phyloP scores from a whole-genome alignment of 2,329 filamentous ascomycete genomes.

The Xylaria sp. region DNA sequence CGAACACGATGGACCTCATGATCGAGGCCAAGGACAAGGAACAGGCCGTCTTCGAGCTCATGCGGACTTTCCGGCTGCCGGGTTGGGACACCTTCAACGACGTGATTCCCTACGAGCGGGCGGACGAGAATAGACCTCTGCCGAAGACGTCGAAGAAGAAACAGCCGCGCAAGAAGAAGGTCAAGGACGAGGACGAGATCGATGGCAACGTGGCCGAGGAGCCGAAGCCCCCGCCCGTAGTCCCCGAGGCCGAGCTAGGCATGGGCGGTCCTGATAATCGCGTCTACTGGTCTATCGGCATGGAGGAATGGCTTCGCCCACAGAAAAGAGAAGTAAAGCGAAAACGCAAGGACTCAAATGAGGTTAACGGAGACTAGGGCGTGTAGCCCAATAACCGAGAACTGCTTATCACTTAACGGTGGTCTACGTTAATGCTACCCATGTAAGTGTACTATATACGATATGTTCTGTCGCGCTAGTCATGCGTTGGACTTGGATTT shows the following conservation, averaged over 20 bases:
- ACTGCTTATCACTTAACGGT: neutral
- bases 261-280: slow-evolving; percentile 87
- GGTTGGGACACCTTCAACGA: slow-evolving; percentile 81
- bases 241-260: slow-evolving; percentile 75
- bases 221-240: slow-evolving; percentile 53
- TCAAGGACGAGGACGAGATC: slow-evolving; percentile 48
- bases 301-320: slow-evolving; percentile 89
- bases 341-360: slow-evolving; percentile 50
- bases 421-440: neutral
- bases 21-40: slow-evolving; percentile 99
- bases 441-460: neutral
- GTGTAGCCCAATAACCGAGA: neutral
- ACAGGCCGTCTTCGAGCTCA: slow-evolving; percentile 93
- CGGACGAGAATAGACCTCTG: slow-evolving; percentile 74
- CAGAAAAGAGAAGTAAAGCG: slow-evolving; percentile 76
- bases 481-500: neutral
- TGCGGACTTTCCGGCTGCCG: slow-evolving; percentile 86
- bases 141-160: slow-evolving; percentile 61
- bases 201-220: slow-evolving; percentile 54
- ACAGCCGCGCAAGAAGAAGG: slow-evolving; percentile 55
- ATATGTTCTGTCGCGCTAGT: neutral
- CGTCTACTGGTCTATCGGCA: slow-evolving; percentile 90
- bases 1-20: slow-evolving; percentile 92
- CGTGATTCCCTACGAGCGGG: slow-evolving; percentile 78
- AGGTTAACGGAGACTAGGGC: slow-evolving; percentile 48